Base-by-base conservation (phyloP, 768 basidiomycete species). In the Pulveroboletus sp. region DNA sequence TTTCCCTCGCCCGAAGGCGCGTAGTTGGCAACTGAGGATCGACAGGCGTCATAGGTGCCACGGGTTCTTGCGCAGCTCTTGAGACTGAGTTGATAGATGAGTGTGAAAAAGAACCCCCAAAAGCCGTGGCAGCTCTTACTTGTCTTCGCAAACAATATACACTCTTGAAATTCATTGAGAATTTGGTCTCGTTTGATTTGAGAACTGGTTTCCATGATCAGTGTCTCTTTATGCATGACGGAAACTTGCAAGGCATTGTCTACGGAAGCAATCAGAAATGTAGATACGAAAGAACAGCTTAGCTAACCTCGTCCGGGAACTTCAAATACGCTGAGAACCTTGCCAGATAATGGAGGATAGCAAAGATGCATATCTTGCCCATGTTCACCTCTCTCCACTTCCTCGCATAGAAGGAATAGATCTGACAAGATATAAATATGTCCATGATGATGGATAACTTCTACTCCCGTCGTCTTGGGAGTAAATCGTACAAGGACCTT, bases 271-370 rank as follows among this genome's bases (percentile, higher is more conserved):
- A 36, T 67, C 43, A 68, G 51, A 3, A 44, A 33, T 8, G 20
- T 23, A 20, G 11, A 21, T 31, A 49, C 43, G 44, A 11, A 50
- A 43, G 17, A 48, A 41, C 37, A 36, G 47, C 19, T 7, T 19
- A 29, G 68, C 79, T 48, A 51, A 81, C 90, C 80, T 75, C 77
- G 76, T 31, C 76, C 83, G 47, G 73, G 72, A 4, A 79, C 74
- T 53, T 84, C 84, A 9, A 73, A 72, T 4, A 90, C 85, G 50
- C 79, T 78, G 45, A 99, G 74, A 59, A 97, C 94, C 64, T 95
- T 97, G 5, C 94, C 95, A 12, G 97, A 87, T 29, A 99, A 72
- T 5, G 97, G 97, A 16, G 97, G 97, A 72, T 97, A 99, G 56
- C 85, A 82, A 39, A 99, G 73, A 82, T 84, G 90, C 85, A 95